Percentiles rank a stretch among this genome's conserved stretches.
These are phyloP conservation scores for Wickerhamiella alocasiicola DNA, from an alignment of 805 yeast species.

Conservation along the genomic window DNA sequence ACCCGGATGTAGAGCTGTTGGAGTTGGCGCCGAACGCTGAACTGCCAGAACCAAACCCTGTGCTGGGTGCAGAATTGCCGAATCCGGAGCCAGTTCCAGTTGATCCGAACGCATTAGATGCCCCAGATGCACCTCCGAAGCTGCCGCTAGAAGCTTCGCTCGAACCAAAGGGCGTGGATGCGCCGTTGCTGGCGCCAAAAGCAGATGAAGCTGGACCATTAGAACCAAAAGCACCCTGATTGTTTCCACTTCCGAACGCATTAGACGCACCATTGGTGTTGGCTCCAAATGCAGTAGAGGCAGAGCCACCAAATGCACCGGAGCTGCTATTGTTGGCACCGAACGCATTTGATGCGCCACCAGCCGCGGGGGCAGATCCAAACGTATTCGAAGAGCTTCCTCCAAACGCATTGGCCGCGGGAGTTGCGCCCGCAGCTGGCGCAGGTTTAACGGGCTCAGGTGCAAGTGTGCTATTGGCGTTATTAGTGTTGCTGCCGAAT, in stretches of 20 bases:
- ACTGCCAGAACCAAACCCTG: not conserved
- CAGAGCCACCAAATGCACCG: not conserved
- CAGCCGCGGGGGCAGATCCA: no score
- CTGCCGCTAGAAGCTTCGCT: not conserved
- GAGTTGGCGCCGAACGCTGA: not conserved
- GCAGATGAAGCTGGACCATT: not conserved
- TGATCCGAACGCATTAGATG: not conserved
- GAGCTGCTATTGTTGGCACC: not conserved
- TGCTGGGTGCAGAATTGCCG: not conserved
- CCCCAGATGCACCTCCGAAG: not conserved
- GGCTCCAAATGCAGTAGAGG: not conserved
- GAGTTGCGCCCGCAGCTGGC: no score
- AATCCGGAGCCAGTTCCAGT: no score
- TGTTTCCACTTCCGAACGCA: no score
- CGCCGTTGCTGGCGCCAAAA: not conserved
- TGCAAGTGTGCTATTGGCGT: no score
- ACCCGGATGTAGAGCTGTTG: not conserved
- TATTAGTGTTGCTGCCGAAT: no score
- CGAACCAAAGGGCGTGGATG: not conserved
- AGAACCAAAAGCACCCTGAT: not conserved
- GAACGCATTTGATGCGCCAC: no score
- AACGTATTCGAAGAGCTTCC: no score
- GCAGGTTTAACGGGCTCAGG: no score
- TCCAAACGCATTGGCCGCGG: no score
- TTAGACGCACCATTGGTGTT: no score